A percentile compares a stretch with the other conserved stretches of the same genome.
phyloP scores from a whole-genome alignment of 2,329 filamentous ascomycete genomes.

The Exophiala sideris region DNA sequence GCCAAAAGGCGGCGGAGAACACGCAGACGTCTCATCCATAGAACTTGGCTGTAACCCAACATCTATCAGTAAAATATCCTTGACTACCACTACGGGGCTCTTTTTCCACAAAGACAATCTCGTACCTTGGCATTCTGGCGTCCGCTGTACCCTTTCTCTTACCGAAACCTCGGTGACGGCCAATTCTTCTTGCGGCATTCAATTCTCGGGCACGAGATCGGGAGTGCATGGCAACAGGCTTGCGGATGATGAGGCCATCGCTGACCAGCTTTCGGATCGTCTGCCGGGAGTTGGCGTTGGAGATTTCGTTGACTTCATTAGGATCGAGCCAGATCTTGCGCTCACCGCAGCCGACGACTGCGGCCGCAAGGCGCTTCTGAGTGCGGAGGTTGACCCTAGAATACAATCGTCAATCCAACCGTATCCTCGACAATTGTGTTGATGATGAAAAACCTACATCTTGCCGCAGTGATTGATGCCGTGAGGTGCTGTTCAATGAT shows the following conservation, averaged over 20 bases:
- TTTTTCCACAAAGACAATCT: slow-evolving; percentile 26
- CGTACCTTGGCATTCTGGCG: slow-evolving; percentile 97
- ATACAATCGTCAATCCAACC: slow-evolving; percentile 5
- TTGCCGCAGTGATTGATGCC: slow-evolving; percentile 20
- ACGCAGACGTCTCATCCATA: slow-evolving; percentile 99
- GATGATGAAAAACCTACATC: slow-evolving; percentile 21
- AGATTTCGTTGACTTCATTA: slow-evolving; percentile 98
- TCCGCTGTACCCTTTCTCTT: slow-evolving; percentile 99
- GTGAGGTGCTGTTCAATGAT: slow-evolving; percentile 6
- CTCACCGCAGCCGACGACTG: slow-evolving; percentile 98
- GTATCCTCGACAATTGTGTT: background rate
- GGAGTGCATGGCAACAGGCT: slow-evolving; percentile 99
- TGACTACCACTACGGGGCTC: background rate
- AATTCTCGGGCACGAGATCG: slow-evolving; percentile 93
- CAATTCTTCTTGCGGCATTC: slow-evolving; percentile 89
- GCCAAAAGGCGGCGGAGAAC: slow-evolving; percentile 98
- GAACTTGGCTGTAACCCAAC: slow-evolving; percentile 67
- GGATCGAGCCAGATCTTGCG: slow-evolving; percentile 99
- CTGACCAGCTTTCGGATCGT: slow-evolving; percentile 98
- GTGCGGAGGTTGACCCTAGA: slow-evolving; percentile 98
- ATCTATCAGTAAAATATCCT: slow-evolving; percentile 1
- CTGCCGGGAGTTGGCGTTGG: slow-evolving; percentile 99
- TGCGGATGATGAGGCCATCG: slow-evolving; percentile 99
- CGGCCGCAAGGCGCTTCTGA: slow-evolving; percentile 99
- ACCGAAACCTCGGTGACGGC: slow-evolving; percentile 98